Conservation (phyloP, 2,329 filamentous ascomycete species). For the Teratosphaeria zuluensis region DNA sequence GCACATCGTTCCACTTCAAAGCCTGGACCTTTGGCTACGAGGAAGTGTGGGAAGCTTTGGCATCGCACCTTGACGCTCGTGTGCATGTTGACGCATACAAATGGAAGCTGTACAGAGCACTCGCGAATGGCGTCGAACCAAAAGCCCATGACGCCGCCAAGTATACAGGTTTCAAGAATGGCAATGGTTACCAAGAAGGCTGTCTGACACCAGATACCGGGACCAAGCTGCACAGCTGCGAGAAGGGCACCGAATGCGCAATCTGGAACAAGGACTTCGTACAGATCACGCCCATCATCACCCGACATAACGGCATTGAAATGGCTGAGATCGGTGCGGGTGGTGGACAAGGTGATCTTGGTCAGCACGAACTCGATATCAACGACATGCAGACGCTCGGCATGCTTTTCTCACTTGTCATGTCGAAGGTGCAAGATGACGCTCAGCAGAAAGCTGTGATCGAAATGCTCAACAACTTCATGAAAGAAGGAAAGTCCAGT, state of each 20-base stretch:
- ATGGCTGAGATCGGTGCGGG: constrained; percentile 67
- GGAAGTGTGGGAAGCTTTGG: constrained; percentile 78
- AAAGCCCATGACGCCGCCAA: constrained; percentile 51
- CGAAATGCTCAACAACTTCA: constrained; percentile 23
- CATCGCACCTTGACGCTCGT: constrained; percentile 57
- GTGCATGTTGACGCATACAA: constrained; percentile 82
- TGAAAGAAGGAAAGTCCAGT: constrained; percentile 8
- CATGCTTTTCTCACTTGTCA: constrained; percentile 45
- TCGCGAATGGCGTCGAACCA: constrained; percentile 33
- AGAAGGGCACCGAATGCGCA: constrained; percentile 57
- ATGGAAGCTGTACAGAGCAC: constrained; percentile 58
- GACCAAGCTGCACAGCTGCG: constrained; percentile 75
- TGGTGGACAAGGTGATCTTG: constrained; percentile 67
- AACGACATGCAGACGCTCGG: constrained; percentile 39
- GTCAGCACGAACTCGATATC: constrained; percentile 57
- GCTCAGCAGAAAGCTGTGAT: constrained; percentile 27
- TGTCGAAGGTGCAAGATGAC: constrained; percentile 26
- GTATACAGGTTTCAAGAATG: constrained; percentile 64
- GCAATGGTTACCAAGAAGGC: constrained; percentile 59
- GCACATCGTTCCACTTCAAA: constrained; percentile 74
- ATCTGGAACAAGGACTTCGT: constrained; percentile 49
- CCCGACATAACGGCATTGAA: constrained; percentile 34
- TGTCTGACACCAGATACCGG: constrained; percentile 55
- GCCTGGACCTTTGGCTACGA: constrained; percentile 93
- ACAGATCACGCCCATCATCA: constrained; percentile 69